Conservation (phyloP, 75 land plant species). For the Picea sitchensis region DNA sequence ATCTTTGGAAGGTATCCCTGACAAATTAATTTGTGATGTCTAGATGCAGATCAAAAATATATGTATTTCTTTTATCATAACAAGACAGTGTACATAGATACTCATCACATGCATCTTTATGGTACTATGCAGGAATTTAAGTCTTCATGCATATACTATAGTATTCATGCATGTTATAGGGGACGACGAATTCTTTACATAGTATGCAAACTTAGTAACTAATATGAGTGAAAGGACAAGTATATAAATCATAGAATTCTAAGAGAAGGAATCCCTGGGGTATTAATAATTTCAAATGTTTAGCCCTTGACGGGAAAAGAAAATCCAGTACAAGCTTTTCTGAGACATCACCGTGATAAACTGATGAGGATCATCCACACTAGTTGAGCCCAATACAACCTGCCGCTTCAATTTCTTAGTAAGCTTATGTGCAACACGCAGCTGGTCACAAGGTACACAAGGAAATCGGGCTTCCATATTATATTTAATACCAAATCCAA, state of each 20-base stretch:
- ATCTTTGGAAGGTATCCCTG: background rate
- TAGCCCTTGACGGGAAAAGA: background rate
- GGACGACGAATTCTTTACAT: background rate
- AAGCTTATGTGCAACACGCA: conserved; percentile 87
- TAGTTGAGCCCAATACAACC: conserved; percentile 84
- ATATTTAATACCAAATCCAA: background rate
- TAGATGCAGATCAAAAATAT: background rate
- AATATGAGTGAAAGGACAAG: background rate
- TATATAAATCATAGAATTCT: background rate
- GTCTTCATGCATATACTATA: background rate
- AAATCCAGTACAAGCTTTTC: background rate
- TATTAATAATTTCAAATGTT: background rate
- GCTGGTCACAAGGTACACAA: conserved; percentile 28
- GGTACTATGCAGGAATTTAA: too few relatives aligned
- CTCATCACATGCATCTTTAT: background rate
- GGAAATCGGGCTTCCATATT: background rate
- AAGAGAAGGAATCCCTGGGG: background rate
- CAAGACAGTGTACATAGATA: background rate
- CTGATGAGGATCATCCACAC: conserved; percentile 88
- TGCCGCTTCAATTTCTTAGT: conserved; percentile 74
- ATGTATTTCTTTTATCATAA: background rate
- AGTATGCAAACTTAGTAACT: background rate
- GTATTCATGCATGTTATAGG: background rate
- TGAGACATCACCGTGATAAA: conserved; percentile 67
- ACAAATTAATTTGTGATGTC: background rate